Percentiles rank a stretch among this genome's conserved stretches.
Conservation (phyloP, 176 grass and related monocot species). For the Oryza punctata region DNA sequence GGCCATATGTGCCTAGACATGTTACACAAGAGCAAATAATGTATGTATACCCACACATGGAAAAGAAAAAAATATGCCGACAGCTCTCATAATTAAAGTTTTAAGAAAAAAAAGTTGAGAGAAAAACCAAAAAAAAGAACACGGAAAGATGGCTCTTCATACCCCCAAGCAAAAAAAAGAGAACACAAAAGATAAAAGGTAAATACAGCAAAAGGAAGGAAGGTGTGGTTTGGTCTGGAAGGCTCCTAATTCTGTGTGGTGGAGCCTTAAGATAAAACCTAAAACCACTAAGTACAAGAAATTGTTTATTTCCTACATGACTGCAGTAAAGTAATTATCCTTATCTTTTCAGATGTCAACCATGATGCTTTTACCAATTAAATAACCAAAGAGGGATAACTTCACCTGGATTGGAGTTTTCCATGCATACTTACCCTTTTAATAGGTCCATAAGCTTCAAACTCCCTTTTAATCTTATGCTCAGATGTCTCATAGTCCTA, state of each 20-base stretch:
- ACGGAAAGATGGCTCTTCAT: neutral
- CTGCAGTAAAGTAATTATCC: neutral
- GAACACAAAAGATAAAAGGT: neutral
- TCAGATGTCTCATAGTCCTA: conserved; percentile 77
- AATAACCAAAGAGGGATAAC: conserved; percentile 51
- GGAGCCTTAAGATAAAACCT: conserved; percentile 28
- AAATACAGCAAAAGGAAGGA: neutral
- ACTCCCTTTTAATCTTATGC: conserved; percentile 70
- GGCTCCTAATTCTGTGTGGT: conserved; percentile 14
- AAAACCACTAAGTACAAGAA: neutral
- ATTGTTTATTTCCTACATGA: neutral
- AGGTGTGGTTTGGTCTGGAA: neutral
- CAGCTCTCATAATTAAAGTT: neutral
- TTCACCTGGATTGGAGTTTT: conserved; percentile 52
- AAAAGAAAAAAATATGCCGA: neutral
- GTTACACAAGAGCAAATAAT: neutral
- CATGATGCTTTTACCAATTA: conserved; percentile 10
- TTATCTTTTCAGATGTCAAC: neutral
- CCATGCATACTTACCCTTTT: conserved; percentile 77
- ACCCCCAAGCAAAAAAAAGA: no score
- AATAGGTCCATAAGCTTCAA: conserved; percentile 87
- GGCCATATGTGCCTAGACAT: neutral
- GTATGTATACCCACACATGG: neutral
- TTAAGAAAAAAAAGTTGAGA: neutral
- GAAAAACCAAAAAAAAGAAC: neutral